Evolutionary conservation across 2,329 filamentous ascomycete species (phyloP).

Genomic region (Colletotrichum echinochloae): DNA sequence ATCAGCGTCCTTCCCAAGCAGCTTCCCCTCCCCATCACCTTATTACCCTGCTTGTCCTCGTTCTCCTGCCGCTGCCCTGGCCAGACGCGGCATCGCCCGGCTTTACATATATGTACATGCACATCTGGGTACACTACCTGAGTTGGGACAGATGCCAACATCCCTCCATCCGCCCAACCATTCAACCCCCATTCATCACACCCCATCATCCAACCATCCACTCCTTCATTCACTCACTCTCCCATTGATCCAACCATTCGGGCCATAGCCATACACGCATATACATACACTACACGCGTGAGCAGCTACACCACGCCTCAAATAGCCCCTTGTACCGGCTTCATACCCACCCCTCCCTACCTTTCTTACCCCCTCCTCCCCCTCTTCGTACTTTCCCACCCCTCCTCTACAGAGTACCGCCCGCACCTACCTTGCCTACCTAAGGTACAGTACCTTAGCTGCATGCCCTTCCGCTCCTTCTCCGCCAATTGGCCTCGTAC

Average conservation of each 20-base stretch:
- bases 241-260: slow-evolving; percentile 18
- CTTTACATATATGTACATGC: slow-evolving; percentile 17
- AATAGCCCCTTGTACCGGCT: slow-evolving; percentile 1
- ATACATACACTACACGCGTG: slow-evolving; percentile 10
- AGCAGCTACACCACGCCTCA: slow-evolving; percentile 17
- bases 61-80: slow-evolving; percentile 3
- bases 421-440: slow-evolving; percentile 18
- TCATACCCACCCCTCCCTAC: slow-evolving; percentile 17
- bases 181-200: slow-evolving; percentile 11
- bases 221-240: not conserved
- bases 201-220: slow-evolving; percentile 14
- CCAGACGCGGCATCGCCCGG: not conserved
- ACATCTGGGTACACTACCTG: slow-evolving; percentile 16
- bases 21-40: slow-evolving; percentile 2
- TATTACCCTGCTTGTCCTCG: not conserved
- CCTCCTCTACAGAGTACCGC: slow-evolving; percentile 25
- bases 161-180: slow-evolving; percentile 26
- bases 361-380: slow-evolving; percentile 11
- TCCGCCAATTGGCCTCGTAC: slow-evolving; percentile 56
- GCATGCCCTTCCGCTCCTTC: slow-evolving; percentile 59
- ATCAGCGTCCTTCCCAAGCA: slow-evolving; percentile 6
- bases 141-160: slow-evolving; percentile 13
- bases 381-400: slow-evolving; percentile 25
- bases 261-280: not conserved
- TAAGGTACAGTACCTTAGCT: slow-evolving; percentile 51